These are phyloP conservation scores for Penicillium cosmopolitanum DNA, from an alignment of 495 filamentous ascomycete species.

Conservation along the genomic window DNA sequence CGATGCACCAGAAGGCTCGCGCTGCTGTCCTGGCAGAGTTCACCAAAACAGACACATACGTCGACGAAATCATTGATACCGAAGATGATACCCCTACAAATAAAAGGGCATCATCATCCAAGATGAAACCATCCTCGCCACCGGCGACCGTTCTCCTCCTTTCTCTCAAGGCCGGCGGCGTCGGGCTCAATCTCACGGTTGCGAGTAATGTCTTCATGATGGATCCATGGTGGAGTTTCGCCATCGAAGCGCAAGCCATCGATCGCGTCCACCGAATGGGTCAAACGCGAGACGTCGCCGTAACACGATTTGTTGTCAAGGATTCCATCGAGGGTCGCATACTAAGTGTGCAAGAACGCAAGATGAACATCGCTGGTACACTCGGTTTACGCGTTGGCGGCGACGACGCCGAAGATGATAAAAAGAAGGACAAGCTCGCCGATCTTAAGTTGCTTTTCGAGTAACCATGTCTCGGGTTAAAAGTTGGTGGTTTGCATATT, in stretches of 20 bases:
- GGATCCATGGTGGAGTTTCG: constrained; percentile 99
- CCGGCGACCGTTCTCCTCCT: constrained; percentile 67
- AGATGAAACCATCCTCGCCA: constrained; percentile 32
- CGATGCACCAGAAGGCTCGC: constrained; percentile 83
- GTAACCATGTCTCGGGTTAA: constrained; percentile 35
- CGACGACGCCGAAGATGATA: constrained; percentile 83
- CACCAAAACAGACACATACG: constrained; percentile 46
- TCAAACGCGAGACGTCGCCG: constrained; percentile 81
- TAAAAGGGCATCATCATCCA: constrained; percentile 19
- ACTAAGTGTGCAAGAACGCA: constrained; percentile 90
- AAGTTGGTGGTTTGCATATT: neutral
- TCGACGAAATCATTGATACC: constrained; percentile 39
- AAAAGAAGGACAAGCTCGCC: constrained; percentile 84
- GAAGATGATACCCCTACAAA: constrained; percentile 23
- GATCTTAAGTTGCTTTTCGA: constrained; percentile 92
- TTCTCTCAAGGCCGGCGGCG: constrained; percentile 87
- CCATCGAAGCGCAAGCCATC: constrained; percentile 95
- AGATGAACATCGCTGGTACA: constrained; percentile 83
- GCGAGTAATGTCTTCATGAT: constrained; percentile 94
- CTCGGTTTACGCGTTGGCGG: constrained; percentile 74
- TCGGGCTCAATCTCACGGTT: constrained; percentile 88
- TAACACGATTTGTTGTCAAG: constrained; percentile 84
- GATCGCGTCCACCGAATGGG: constrained; percentile 99
- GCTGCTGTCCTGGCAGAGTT: constrained; percentile 77
- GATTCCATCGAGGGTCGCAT: constrained; percentile 94